Evolutionary conservation across 345 rosid genomes (phyloP).

Genomic region (Gossypium sturtianum): DNA sequence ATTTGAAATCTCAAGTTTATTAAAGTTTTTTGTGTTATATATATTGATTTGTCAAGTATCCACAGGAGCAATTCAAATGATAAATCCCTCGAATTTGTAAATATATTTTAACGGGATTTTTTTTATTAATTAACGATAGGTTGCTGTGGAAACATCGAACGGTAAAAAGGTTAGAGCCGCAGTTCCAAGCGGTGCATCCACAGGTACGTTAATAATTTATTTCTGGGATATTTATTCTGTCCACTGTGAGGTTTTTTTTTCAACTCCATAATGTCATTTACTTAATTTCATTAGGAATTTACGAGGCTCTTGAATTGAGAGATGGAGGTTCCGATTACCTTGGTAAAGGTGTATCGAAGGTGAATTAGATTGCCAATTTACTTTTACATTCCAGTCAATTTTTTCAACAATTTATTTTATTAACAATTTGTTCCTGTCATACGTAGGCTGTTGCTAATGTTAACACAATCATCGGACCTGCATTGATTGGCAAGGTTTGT

Average conservation of each 20-base stretch:
- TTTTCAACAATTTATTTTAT: background rate
- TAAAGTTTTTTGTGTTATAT: too few relatives aligned
- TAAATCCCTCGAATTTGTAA: background rate
- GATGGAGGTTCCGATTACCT: conserved; percentile 95
- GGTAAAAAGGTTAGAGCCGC: conserved; percentile 69
- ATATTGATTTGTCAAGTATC: too few relatives aligned
- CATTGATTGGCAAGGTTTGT: conserved; percentile 76
- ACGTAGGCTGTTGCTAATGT: conserved; percentile 76
- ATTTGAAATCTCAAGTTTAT: background rate
- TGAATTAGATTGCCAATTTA: conserved; percentile 7
- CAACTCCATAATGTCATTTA: too few relatives aligned
- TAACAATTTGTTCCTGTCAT: conserved; percentile 2
- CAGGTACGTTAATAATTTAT: conserved; percentile 41
- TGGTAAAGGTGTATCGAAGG: conserved; percentile 95
- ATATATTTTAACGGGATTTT: background rate
- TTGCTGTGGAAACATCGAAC: conserved; percentile 50
- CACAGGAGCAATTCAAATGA: too few relatives aligned
- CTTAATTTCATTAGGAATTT: conserved; percentile 42
- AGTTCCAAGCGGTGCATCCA: conserved; percentile 97
- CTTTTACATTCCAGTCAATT: background rate
- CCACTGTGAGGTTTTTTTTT: too few relatives aligned
- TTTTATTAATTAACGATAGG: conserved; percentile 30
- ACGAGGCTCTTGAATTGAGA: conserved; percentile 90
- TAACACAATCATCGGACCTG: conserved; percentile 75
- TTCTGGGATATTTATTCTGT: too few relatives aligned